Evolutionary conservation across 768 basidiomycete species (phyloP), one percentile per base, ranked within the genome.

Genomic region (Leccinum subgranulosum): DNA sequence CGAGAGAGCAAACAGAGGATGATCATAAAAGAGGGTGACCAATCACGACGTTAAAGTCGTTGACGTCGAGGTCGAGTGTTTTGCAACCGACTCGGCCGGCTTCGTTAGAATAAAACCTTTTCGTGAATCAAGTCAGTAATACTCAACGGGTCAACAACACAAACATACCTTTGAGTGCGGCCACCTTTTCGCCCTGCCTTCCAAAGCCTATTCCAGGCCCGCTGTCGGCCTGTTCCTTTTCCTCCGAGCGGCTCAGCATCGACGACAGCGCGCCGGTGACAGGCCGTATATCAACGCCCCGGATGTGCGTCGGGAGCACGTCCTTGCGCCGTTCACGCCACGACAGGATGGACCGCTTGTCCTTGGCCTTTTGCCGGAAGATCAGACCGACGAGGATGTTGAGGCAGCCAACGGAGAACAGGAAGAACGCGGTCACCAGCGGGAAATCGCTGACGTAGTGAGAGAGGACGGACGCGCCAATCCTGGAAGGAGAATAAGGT

Each of bases 391-490:
- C 81, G 49, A 92, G 70, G 61, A 94, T 87, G 78, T 95, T 92
- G 67, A 89, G 70, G 71, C 89, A 92, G 5, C 90, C 92, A 53
- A 94, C 66, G 58, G 88, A 81, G 72, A 94, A 94, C 62, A 93
- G 77, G 75, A 94, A 82, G 79, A 91, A 93, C 28, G 88, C 90
- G 2, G 92, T 81, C 59, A 94, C 92, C 63, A 94, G 86, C 2
- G 92, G 84, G 72, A 95, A 94, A 66, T 82, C 83, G 60, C 89
- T 84, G 57, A 93, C 90, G 65, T 87, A 80, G 76, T 90, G 87
- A 2, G 87, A 87, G 59, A 89, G 84, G 54, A 88, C 80, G 54
- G 85, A 81, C 0, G 87, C 86, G 3, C 85, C 85, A 61, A 87
- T 81, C 9, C 85, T 87, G 43, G 28, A 46, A 15, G 33, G 33